phyloP scores from a whole-genome alignment of 108 stramenopile species.

The Bacterosira constricta region DNA sequence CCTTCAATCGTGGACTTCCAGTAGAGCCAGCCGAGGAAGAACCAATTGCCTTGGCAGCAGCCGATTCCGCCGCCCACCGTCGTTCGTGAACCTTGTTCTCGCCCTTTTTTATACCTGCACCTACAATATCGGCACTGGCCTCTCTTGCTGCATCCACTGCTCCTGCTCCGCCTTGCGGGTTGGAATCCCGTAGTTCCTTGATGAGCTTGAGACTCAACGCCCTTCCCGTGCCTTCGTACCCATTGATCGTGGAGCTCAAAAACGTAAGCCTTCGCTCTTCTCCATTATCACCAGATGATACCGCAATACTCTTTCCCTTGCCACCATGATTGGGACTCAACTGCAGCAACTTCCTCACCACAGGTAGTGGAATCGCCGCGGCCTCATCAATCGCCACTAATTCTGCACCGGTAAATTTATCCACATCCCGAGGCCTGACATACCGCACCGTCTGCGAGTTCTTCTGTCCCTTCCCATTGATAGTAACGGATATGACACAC shows the following conservation, averaged over 20 bases:
- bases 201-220: conserved; percentile 97
- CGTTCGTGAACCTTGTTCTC: conserved; percentile 93
- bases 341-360: conserved; percentile 89
- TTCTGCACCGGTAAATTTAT: conserved; percentile 94
- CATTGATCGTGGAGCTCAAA: conserved; percentile 97
- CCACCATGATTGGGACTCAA: conserved; percentile 30
- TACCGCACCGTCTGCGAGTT: conserved; percentile 95
- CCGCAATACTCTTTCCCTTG: conserved; percentile 50
- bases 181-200: conserved; percentile 91
- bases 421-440: conserved; percentile 82
- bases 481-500: conserved; percentile 85
- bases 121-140: conserved; percentile 73
- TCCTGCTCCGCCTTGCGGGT: conserved; percentile 42
- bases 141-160: conserved; percentile 60
- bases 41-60: conserved; percentile 54
- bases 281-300: conserved; percentile 21
- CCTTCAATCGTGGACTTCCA: conserved; percentile 71
- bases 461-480: conserved; percentile 68
- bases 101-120: conserved; percentile 79
- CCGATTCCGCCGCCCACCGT: conserved; percentile 84
- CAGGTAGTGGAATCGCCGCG: conserved; percentile 98
- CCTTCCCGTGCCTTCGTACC: conserved; percentile 99
- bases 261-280: conserved; percentile 86
- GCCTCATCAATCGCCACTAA: conserved; percentile 99
- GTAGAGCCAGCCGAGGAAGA: conserved; percentile 4